phyloP scores from a whole-genome alignment of 805 yeast genomes.

The Yarrowia keelungensis region DNA sequence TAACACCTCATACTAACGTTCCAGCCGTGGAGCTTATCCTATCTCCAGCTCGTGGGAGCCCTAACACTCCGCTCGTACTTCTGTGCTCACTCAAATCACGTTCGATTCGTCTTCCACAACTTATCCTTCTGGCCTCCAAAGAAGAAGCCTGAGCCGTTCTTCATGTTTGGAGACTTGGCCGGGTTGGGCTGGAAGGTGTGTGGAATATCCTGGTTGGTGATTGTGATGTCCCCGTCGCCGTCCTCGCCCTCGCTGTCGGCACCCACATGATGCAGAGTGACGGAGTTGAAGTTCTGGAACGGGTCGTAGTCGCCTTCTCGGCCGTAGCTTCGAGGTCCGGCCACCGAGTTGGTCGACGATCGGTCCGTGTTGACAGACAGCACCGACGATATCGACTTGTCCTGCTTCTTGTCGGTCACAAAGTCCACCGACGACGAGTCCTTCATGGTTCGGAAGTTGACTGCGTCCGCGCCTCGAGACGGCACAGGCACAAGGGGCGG shows the following conservation, averaged over 20 bases:
- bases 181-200: slow-evolving; percentile 37
- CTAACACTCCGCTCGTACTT: background rate
- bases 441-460: slow-evolving; percentile 45
- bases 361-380: slow-evolving; percentile 39
- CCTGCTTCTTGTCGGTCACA: slow-evolving; percentile 41
- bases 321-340: slow-evolving; percentile 45
- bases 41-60: too few species aligned
- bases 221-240: slow-evolving; percentile 49
- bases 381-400: slow-evolving; percentile 31
- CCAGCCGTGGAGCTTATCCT: background rate
- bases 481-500: slow-evolving; percentile 96
- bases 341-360: slow-evolving; percentile 32
- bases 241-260: slow-evolving; percentile 56
- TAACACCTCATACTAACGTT: background rate
- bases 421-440: slow-evolving; percentile 50
- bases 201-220: slow-evolving; percentile 25
- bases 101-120: slow-evolving; percentile 34
- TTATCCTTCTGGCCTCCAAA: slow-evolving; percentile 30
- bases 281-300: slow-evolving; percentile 82
- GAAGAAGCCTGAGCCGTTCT: slow-evolving; percentile 33
- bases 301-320: slow-evolving; percentile 60
- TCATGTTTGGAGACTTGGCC: slow-evolving; percentile 42
- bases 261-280: slow-evolving; percentile 80
- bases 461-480: slow-evolving; percentile 60
- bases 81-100: background rate